Percentiles rank a stretch among this genome's conserved stretches.
These are phyloP conservation scores for Arthroderma sp. DNA, from an alignment of 2,329 filamentous ascomycete species.

Conservation along the genomic window DNA sequence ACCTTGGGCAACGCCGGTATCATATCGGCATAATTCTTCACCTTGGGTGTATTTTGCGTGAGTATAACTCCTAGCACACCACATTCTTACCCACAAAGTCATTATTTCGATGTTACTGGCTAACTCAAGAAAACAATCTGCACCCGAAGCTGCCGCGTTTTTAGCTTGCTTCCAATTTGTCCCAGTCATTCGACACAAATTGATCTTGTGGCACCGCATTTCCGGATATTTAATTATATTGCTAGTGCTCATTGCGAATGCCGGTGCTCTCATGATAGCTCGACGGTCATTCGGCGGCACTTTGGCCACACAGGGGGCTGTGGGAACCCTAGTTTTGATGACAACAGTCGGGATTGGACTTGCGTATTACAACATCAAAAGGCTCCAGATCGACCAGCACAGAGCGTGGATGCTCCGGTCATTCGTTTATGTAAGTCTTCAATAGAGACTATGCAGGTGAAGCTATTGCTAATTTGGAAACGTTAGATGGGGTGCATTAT, in stretches of 20 bases:
- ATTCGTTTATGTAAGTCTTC: constrained; percentile 33
- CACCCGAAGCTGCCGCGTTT: constrained; percentile 23
- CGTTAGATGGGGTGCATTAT: constrained; percentile 9
- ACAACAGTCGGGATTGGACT: constrained; percentile 26
- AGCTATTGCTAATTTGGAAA: not conserved
- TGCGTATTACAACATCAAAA: constrained; percentile 47
- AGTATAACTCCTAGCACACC: not conserved
- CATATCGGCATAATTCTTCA: constrained; percentile 35
- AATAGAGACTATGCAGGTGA: not conserved
- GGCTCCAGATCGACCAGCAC: constrained; percentile 51
- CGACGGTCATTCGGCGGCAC: constrained; percentile 44
- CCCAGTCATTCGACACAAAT: constrained; percentile 35
- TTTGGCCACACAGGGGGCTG: constrained; percentile 37
- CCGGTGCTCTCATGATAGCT: constrained; percentile 43
- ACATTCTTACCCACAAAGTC: too few relatives aligned
- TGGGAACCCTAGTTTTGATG: constrained; percentile 15
- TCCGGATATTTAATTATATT: constrained; percentile 46
- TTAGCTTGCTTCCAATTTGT: constrained; percentile 34
- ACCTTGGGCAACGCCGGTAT: constrained; percentile 23
- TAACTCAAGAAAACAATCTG: not conserved
- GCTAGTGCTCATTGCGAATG: constrained; percentile 37
- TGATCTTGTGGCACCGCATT: constrained; percentile 46
- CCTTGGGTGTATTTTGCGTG: constrained; percentile 26
- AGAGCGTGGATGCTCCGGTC: constrained; percentile 52
- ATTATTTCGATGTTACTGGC: not conserved